Evolutionary conservation across 495 filamentous ascomycete species (phyloP).

Genomic region (Astrothelium subdiscretum): DNA sequence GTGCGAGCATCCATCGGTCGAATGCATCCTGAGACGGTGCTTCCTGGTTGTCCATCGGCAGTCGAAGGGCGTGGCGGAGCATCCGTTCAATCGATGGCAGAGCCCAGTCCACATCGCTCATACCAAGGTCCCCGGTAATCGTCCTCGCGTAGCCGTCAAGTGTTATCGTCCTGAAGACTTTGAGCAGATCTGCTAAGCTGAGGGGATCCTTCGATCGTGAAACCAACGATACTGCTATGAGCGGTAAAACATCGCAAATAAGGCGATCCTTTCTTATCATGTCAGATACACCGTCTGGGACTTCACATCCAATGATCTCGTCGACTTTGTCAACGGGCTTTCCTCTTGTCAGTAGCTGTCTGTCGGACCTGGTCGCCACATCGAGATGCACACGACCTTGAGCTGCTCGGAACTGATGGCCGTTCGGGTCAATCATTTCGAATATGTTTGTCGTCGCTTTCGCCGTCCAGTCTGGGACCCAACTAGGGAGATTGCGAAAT

Average conservation of each 20-base stretch:
- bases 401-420: not conserved
- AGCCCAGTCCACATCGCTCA: not conserved
- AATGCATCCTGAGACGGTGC: not conserved
- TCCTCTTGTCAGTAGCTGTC: not conserved
- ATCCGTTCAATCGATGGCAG: not conserved
- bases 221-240: not conserved
- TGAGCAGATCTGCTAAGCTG: not conserved
- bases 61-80: not conserved
- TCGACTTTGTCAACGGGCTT: not conserved
- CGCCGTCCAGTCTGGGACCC: not conserved
- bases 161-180: not conserved
- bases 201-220: not conserved
- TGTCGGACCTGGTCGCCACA: not conserved
- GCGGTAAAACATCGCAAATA: not conserved
- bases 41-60: not conserved
- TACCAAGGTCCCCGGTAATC: not conserved
- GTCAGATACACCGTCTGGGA: not conserved
- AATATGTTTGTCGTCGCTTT: not conserved
- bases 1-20: not conserved
- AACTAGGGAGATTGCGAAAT: not conserved
- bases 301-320: not conserved
- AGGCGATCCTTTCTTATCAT: not conserved
- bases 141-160: not conserved
- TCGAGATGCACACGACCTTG: not conserved
- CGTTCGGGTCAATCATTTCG: not conserved